Conservation (phyloP, 2,329 filamentous ascomycete genomes). For the Tolypocladium pustulatum region DNA sequence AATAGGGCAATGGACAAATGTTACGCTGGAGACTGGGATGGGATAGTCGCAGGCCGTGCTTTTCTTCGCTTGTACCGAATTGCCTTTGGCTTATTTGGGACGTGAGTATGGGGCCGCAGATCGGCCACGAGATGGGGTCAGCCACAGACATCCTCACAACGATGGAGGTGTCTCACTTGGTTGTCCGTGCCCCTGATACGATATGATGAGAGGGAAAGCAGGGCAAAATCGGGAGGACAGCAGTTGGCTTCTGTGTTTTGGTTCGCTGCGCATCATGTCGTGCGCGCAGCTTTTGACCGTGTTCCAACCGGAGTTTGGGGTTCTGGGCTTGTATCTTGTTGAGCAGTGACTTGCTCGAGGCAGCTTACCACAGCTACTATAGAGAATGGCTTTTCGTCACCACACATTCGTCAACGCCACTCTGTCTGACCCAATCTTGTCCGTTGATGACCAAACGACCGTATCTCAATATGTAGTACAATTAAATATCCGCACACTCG, state of each 20-base stretch:
- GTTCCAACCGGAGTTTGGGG: background rate
- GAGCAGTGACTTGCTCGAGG: background rate
- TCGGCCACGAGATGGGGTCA: background rate
- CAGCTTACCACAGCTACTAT: background rate
- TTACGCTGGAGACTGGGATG: background rate
- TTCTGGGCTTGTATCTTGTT: background rate
- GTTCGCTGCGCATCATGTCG: background rate
- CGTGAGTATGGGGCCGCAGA: background rate
- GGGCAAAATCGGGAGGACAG: background rate
- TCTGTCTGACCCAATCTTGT: background rate
- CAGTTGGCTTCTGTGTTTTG: background rate
- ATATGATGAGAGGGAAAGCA: background rate
- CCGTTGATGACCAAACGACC: background rate
- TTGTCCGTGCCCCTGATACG: background rate
- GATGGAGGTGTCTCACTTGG: background rate
- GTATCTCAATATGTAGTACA: conserved; percentile 1
- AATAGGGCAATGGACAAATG: background rate
- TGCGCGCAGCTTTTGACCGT: background rate
- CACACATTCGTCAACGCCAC: background rate
- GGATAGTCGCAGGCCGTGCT: background rate
- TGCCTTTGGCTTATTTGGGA: background rate
- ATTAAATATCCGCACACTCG: background rate
- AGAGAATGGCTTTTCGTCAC: background rate
- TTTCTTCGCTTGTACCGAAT: background rate
- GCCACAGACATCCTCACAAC: background rate